Evolutionary conservation across 345 rosid genomes (phyloP).

Genomic region (Toxicodendron radicans): DNA sequence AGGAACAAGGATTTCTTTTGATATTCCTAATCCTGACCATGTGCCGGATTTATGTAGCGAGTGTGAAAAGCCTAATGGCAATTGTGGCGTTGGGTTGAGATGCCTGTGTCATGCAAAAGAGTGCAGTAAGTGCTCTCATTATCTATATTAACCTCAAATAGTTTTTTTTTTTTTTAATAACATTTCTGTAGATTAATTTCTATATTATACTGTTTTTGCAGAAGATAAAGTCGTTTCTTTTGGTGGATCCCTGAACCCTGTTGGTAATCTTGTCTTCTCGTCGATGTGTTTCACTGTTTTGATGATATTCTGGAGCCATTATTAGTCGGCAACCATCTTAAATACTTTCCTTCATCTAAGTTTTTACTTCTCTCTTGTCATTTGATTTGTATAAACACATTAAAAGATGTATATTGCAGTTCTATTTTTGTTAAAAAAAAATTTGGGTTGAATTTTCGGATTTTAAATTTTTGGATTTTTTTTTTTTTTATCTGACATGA

Average conservation of each 20-base stretch:
- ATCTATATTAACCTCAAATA: too few species aligned
- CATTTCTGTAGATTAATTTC: background rate
- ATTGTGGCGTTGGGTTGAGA: conserved; percentile 59
- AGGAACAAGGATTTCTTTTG: conserved; percentile 51
- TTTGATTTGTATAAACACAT: too few species aligned
- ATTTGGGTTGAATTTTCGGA: too few species aligned
- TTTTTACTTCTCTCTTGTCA: too few species aligned
- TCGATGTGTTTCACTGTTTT: conserved; percentile 13
- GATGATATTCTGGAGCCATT: conserved; percentile 2
- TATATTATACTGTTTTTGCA: conserved; percentile 28
- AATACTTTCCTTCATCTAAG: too few species aligned
- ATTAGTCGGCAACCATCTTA: too few species aligned
- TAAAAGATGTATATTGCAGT: too few species aligned
- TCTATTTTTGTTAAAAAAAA: too few species aligned
- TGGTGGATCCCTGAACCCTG: conserved; percentile 22
- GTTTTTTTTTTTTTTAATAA: too few species aligned
- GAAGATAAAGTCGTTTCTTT: conserved; percentile 40
- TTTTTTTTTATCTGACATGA: too few species aligned
- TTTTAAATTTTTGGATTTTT: too few species aligned
- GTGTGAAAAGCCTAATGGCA: conserved; percentile 61
- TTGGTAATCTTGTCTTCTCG: conserved; percentile 20
- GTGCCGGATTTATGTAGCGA: conserved; percentile 54
- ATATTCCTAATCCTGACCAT: conserved; percentile 46
- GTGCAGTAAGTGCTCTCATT: conserved; percentile 49
- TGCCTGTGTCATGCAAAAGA: conserved; percentile 68